Base-by-base conservation (phyloP, 805 yeast genomes). In the Kodamaea kaohsiungensis region DNA sequence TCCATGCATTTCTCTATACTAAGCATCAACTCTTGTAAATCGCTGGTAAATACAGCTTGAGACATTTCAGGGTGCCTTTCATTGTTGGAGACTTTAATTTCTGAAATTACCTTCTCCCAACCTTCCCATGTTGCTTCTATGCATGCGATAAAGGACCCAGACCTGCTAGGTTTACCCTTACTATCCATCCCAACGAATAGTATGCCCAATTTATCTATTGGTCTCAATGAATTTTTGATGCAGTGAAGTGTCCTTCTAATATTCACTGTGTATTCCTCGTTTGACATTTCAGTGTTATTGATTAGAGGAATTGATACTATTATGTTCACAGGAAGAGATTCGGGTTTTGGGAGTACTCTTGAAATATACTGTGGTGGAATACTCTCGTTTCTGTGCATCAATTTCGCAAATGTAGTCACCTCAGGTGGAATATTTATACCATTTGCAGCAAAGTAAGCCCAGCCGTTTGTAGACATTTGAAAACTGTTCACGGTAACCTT, bases 381-480 rank as follows among this genome's bases (percentile, higher is more conserved):
- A 33, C 72, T 79, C n/a, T 73, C 53, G 3, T 77, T 77, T 27
- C 66, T 68, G 7, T 72, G 65, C 2, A 73, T 63, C 16, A 74
- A 51, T 17, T 71, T 72, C 49, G 75, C 69, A 54, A 72, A 74
- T 49, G 66, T 67, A 17, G 67, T 58, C 2, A 79, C 71, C 46
- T 76, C 79, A 2, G 59, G 56, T 0, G 84, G 84, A 1, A 79
- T 59, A 13, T 53, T 40, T 7, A 69, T 55, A 12, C 61, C 52
- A 8, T 63, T 66, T 7, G 72, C 65, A 7, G 81, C 61, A 8
- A 78, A 57, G 8, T 63, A 35, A 2, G 40, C 63, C 84, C 87
- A 80, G 0, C 78, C 77, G 57, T 78, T 84, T 0, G 79, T 71
- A 0, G 87, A 78, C 56, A 83, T 65, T 60, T 82, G 83, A 33